These are phyloP conservation scores for Coniella vitis DNA, from an alignment of 2,329 filamentous ascomycete genomes.

Conservation along the genomic window DNA sequence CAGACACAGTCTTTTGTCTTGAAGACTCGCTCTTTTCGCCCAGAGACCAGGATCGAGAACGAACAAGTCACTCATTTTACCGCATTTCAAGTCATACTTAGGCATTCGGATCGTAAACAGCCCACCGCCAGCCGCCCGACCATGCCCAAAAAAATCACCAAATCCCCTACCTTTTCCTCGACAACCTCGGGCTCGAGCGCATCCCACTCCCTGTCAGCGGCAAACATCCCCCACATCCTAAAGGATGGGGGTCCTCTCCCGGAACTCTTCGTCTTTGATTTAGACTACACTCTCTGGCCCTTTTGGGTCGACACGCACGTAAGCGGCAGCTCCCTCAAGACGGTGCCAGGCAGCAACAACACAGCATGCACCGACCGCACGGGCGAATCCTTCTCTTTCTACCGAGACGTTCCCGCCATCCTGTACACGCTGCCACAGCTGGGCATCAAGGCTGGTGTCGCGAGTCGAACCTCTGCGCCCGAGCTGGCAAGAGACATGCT, in stretches of 20 bases:
- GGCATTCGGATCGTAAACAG: too few species aligned
- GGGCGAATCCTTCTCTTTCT: constrained; percentile 66
- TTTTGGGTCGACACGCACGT: constrained; percentile 98
- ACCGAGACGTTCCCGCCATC: constrained; percentile 60
- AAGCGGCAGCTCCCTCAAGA: constrained; percentile 52
- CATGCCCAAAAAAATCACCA: constrained; percentile 17
- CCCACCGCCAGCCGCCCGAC: neutral
- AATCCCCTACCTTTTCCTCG: constrained; percentile 16
- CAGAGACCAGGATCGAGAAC: too few species aligned
- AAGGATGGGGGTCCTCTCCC: constrained; percentile 63
- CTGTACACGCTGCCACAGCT: constrained; percentile 50
- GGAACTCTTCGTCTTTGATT: constrained; percentile 81
- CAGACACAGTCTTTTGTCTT: too few species aligned
- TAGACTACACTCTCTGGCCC: constrained; percentile 98
- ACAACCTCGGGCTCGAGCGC: constrained; percentile 21
- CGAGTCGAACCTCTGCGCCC: constrained; percentile 74
- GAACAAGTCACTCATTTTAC: too few species aligned
- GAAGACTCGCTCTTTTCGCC: too few species aligned
- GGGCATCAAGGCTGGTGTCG: constrained; percentile 42
- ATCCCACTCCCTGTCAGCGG: constrained; percentile 18
- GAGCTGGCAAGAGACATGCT: constrained; percentile 77
- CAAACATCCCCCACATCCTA: constrained; percentile 30
- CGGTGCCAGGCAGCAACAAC: constrained; percentile 32
- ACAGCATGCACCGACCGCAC: constrained; percentile 41
- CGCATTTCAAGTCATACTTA: too few species aligned